phyloP scores from a whole-genome alignment of 2,329 filamentous ascomycete species.

The Acephala macrosclerotiorum region DNA sequence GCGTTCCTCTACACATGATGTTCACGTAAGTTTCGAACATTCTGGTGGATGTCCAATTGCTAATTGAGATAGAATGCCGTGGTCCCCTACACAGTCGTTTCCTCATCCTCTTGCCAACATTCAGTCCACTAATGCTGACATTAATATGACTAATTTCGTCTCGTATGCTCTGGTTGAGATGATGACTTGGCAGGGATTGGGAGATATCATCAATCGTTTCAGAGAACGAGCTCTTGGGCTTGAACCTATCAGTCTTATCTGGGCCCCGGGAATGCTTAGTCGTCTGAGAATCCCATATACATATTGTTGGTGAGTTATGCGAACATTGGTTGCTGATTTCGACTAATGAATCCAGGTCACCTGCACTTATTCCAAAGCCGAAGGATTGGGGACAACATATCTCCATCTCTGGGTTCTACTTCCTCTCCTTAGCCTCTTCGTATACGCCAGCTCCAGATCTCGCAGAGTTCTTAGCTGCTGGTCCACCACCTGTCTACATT shows the following conservation, averaged over 20 bases:
- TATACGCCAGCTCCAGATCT: slow-evolving; percentile 73
- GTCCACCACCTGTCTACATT: slow-evolving; percentile 79
- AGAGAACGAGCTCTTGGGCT: slow-evolving; percentile 77
- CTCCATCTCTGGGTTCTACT: slow-evolving; percentile 78
- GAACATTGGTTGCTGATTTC: neutral
- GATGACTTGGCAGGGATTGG: slow-evolving; percentile 79
- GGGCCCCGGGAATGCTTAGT: slow-evolving; percentile 81
- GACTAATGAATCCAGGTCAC: slow-evolving; percentile 57
- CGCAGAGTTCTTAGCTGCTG: slow-evolving; percentile 69
- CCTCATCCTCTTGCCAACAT: slow-evolving; percentile 76
- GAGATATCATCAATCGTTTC: slow-evolving; percentile 91
- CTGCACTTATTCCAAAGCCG: slow-evolving; percentile 79
- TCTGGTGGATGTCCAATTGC: neutral
- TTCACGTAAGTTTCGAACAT: slow-evolving; percentile 72
- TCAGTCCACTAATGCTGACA: slow-evolving; percentile 68
- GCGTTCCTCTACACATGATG: slow-evolving; percentile 83
- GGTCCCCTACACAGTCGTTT: slow-evolving; percentile 74
- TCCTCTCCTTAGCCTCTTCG: slow-evolving; percentile 71
- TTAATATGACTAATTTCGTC: slow-evolving; percentile 70
- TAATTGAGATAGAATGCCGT: slow-evolving; percentile 63
- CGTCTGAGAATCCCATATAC: slow-evolving; percentile 83
- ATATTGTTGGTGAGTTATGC: slow-evolving; percentile 74
- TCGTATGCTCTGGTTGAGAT: slow-evolving; percentile 75
- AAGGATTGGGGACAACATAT: slow-evolving; percentile 78
- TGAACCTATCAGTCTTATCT: slow-evolving; percentile 79